Conservation (phyloP, 305 asterid genomes). For the Coffea humblotiana region DNA sequence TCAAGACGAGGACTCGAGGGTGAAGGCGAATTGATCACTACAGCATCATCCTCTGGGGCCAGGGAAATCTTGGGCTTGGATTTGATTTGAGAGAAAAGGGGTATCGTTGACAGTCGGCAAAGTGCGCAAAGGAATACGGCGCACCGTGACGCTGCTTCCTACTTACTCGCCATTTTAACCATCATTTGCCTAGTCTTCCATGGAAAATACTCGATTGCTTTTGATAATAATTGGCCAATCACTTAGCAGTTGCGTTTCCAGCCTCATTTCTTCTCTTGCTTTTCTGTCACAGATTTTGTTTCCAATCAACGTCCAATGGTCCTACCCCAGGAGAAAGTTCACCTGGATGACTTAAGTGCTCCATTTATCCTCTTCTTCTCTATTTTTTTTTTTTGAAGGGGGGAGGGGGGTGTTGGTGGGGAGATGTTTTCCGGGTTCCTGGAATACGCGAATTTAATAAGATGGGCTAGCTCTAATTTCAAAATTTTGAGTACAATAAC, state of each 20-base stretch:
- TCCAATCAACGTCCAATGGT: neutral
- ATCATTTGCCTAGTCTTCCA: neutral
- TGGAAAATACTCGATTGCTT: neutral
- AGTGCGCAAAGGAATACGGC: neutral
- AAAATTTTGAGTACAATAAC: too few species aligned
- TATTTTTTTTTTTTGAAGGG: too few species aligned
- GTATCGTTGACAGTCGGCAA: neutral
- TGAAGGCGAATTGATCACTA: neutral
- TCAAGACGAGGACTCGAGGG: neutral
- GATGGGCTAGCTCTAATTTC: neutral
- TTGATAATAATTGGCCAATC: neutral
- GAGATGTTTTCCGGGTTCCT: neutral
- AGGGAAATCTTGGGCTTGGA: neutral
- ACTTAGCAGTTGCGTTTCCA: neutral
- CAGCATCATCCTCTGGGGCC: neutral
- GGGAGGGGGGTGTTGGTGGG: too few species aligned
- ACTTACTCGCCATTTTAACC: neutral
- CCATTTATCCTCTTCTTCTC: neutral
- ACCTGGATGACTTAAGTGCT: neutral
- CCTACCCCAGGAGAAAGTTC: neutral
- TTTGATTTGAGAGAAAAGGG: neutral
- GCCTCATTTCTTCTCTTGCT: neutral
- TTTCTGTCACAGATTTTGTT: neutral
- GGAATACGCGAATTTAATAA: neutral
- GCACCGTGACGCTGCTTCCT: neutral